Percentiles rank a stretch among this genome's conserved stretches.
Evolutionary conservation across 108 stramenopile genomes (phyloP).

Genomic region (Skeletonema grethae): DNA sequence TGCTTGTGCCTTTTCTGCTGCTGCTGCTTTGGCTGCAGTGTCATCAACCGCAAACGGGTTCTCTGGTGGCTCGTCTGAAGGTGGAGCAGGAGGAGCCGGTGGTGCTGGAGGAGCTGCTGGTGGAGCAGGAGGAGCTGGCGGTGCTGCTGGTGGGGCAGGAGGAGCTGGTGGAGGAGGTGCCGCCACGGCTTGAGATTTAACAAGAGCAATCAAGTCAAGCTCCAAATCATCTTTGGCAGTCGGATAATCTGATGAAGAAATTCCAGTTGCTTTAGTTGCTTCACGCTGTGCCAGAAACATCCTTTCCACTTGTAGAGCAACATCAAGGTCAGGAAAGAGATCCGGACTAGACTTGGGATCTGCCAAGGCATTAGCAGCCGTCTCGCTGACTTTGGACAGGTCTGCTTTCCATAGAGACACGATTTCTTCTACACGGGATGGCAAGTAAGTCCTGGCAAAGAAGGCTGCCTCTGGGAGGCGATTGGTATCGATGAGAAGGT

Average conservation of each 20-base stretch:
- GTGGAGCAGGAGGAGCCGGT: slow-evolving; percentile 29
- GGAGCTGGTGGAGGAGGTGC: slow-evolving; percentile 29
- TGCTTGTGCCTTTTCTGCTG: slow-evolving; percentile 27
- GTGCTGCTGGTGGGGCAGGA: slow-evolving; percentile 34
- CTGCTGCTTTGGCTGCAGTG: slow-evolving; percentile 29
- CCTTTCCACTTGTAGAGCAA: slow-evolving; percentile 91
- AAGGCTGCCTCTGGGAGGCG: slow-evolving; percentile 98
- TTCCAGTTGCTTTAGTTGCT: slow-evolving; percentile 63
- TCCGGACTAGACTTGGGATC: slow-evolving; percentile 84
- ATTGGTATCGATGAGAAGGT: slow-evolving; percentile 87
- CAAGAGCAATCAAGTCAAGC: slow-evolving; percentile 84
- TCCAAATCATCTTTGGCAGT: slow-evolving; percentile 92
- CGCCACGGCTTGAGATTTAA: slow-evolving; percentile 64
- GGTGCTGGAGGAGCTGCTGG: slow-evolving; percentile 34
- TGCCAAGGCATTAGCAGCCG: slow-evolving; percentile 91
- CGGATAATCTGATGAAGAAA: slow-evolving; percentile 75
- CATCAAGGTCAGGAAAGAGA: slow-evolving; percentile 89
- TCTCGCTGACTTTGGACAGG: slow-evolving; percentile 79
- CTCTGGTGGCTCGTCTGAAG: slow-evolving; percentile 17
- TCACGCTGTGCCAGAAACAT: slow-evolving; percentile 87
- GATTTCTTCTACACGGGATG: slow-evolving; percentile 88
- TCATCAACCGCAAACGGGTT: slow-evolving; percentile 23
- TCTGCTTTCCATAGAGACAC: slow-evolving; percentile 94
- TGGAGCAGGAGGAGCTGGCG: slow-evolving; percentile 13
- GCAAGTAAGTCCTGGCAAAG: slow-evolving; percentile 97